Evolutionary conservation across 1,284 basidiomycete genomes (phyloP).

Genomic region (Phaffia rhodozyma): DNA sequence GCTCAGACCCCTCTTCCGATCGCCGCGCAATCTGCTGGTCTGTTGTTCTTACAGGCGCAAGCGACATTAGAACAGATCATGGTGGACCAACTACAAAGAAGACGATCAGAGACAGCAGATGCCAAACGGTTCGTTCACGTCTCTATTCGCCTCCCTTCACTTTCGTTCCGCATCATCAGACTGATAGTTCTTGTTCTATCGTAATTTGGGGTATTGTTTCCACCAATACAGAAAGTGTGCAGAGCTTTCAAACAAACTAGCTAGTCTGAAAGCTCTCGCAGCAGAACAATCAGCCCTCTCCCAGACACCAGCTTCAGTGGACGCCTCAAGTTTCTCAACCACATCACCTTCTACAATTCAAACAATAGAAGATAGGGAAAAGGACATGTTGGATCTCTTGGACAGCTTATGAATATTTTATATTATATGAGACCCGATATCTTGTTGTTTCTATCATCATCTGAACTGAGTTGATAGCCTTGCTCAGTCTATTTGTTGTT

Average conservation of each 20-base stretch:
- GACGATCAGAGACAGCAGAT: constrained; percentile 3
- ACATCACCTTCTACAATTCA: no score
- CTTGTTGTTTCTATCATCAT: no score
- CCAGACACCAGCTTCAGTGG: no score
- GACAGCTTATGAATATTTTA: no score
- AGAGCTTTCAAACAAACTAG: constrained; percentile 1
- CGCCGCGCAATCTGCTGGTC: neutral
- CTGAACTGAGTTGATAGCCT: no score
- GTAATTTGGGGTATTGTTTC: neutral
- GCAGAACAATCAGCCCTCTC: no score
- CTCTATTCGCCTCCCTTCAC: neutral
- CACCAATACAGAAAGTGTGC: neutral
- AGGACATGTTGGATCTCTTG: no score
- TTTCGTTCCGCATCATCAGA: neutral
- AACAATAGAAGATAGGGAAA: no score
- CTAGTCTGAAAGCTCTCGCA: neutral
- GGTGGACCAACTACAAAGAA: constrained; percentile 4
- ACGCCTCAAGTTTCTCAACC: no score
- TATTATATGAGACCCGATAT: no score
- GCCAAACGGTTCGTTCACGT: constrained; percentile 5
- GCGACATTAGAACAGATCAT: constrained; percentile 13
- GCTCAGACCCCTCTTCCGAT: neutral
- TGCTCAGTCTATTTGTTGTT: no score
- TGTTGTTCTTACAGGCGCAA: neutral
- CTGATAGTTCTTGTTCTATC: no score